phyloP scores from a whole-genome alignment of 305 asterid genomes.

The Solanum aculeatissimum region DNA sequence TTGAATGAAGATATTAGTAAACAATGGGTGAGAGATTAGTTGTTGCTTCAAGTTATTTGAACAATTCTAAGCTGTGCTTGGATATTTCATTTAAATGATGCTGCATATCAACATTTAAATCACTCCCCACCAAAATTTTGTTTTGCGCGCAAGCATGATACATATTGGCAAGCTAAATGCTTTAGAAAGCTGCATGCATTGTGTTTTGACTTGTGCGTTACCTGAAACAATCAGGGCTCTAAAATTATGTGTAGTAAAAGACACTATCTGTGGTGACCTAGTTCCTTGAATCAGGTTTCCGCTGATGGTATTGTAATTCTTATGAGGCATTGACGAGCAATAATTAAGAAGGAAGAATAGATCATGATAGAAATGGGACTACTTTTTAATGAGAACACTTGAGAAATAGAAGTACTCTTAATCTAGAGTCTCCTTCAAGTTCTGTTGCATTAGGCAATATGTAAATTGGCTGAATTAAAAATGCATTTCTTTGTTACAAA shows the following conservation, averaged over 20 bases:
- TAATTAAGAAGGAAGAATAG: background rate
- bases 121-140: background rate
- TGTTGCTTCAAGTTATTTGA: background rate
- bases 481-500: background rate
- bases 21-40: background rate
- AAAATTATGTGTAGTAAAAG: too few species aligned
- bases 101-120: background rate
- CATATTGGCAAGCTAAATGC: background rate
- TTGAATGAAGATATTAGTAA: background rate
- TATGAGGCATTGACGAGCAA: too few species aligned
- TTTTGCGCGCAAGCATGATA: background rate
- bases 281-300: too few species aligned
- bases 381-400: background rate
- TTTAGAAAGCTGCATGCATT: too few species aligned
- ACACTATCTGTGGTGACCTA: too few species aligned
- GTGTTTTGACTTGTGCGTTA: too few species aligned
- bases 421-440: background rate
- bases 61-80: background rate
- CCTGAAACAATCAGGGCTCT: too few species aligned
- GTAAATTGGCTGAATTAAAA: background rate
- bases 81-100: background rate
- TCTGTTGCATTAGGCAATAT: background rate
- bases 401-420: background rate
- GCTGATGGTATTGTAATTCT: too few species aligned
- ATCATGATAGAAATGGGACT: background rate